phyloP scores from a whole-genome alignment of 1,139 yeast species.

The Protomyces gravidus region DNA sequence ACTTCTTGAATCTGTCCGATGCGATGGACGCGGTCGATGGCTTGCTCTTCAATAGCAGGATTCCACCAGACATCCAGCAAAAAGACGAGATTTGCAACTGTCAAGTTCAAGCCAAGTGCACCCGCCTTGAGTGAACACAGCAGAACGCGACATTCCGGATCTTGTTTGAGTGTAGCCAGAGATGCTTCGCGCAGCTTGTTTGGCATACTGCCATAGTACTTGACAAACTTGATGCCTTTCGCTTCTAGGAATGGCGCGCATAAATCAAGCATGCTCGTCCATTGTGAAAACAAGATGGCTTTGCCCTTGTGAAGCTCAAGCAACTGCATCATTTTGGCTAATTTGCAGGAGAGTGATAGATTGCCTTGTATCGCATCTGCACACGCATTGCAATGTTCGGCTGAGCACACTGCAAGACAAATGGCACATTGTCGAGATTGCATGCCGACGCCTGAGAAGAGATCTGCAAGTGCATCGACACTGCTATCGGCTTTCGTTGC shows the following conservation, averaged over 20 bases:
- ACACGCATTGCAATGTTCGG: slow-evolving; percentile 17
- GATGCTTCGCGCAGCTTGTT: slow-evolving; percentile 27
- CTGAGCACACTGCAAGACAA: not conserved
- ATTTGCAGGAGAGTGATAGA: slow-evolving; percentile 19
- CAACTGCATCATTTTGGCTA: slow-evolving; percentile 24
- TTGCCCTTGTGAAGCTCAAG: slow-evolving; percentile 39
- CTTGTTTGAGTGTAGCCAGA: slow-evolving; percentile 32
- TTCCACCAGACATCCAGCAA: slow-evolving; percentile 65
- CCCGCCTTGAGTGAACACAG: slow-evolving; percentile 57
- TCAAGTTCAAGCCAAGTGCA: slow-evolving; percentile 56
- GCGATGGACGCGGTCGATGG: slow-evolving; percentile 59
- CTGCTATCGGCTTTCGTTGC: slow-evolving; percentile 10
- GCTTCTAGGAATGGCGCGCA: slow-evolving; percentile 55
- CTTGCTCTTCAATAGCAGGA: slow-evolving; percentile 53
- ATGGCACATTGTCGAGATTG: not conserved
- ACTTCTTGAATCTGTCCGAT: slow-evolving; percentile 56
- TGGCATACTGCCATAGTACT: slow-evolving; percentile 38
- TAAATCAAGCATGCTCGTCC: slow-evolving; percentile 71
- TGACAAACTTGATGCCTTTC: slow-evolving; percentile 50
- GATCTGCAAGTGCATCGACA: slow-evolving; percentile 9
- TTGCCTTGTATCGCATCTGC: slow-evolving; percentile 3
- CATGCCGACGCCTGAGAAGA: slow-evolving; percentile 1
- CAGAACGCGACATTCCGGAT: slow-evolving; percentile 46
- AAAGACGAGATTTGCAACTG: slow-evolving; percentile 56
- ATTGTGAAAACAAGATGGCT: slow-evolving; percentile 77